These are phyloP conservation scores for Stephanodiscus minutulus DNA, from an alignment of 108 stramenopile genomes.

Conservation along the genomic window DNA sequence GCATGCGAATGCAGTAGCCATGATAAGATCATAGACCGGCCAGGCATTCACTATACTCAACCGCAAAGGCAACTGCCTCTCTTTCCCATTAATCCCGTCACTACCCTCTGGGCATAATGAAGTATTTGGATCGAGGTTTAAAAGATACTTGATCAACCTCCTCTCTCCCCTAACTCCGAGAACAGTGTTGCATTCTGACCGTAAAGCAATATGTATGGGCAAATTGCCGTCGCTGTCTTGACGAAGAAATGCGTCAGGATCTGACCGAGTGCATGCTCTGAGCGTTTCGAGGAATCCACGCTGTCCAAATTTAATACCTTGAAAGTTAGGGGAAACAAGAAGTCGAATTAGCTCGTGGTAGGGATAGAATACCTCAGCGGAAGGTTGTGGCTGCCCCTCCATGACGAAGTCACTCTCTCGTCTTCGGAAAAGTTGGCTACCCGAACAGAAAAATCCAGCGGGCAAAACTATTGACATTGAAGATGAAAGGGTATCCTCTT, in stretches of 20 bases:
- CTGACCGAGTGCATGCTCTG: slow-evolving; percentile 43
- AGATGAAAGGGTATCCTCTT: not conserved
- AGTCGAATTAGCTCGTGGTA: slow-evolving; percentile 50
- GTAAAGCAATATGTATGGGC: slow-evolving; percentile 54
- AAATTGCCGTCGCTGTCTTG: slow-evolving; percentile 42
- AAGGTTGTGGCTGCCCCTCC: not conserved
- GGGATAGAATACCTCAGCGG: slow-evolving; percentile 40
- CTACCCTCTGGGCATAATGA: slow-evolving; percentile 35
- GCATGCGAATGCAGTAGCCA: slow-evolving; percentile 24
- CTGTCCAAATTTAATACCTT: slow-evolving; percentile 45
- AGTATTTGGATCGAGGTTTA: slow-evolving; percentile 31
- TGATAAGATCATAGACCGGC: slow-evolving; percentile 50
- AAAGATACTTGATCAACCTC: slow-evolving; percentile 41
- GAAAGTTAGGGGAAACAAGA: slow-evolving; percentile 38
- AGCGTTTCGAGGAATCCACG: slow-evolving; percentile 42
- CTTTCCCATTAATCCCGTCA: not conserved
- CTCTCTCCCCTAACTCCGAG: slow-evolving; percentile 44
- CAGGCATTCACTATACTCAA: slow-evolving; percentile 48
- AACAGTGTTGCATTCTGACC: slow-evolving; percentile 46
- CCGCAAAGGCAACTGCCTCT: slow-evolving; percentile 35
- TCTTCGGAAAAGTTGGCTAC: slow-evolving; percentile 15
- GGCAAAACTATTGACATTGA: slow-evolving; percentile 21
- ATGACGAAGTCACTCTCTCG: slow-evolving; percentile 14
- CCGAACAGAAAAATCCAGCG: slow-evolving; percentile 24
- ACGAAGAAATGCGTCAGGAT: slow-evolving; percentile 39